Conservation (phyloP, 768 basidiomycete genomes). For the Suillus spraguei region DNA sequence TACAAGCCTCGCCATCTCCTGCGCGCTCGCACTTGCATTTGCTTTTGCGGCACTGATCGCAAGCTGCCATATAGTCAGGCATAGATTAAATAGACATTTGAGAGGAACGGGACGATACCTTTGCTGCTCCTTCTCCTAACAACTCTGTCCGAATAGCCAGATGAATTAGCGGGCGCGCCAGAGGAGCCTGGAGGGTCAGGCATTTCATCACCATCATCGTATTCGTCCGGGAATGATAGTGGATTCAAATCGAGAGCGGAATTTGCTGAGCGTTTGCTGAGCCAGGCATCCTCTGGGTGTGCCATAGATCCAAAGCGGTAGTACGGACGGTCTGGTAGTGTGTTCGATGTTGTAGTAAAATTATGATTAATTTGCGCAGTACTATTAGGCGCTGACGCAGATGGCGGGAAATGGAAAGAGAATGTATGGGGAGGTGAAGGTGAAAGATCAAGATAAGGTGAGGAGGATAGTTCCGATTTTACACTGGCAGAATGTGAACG, state of each 20-base stretch:
- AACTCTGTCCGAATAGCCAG: constrained; percentile 44
- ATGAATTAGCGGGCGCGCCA: constrained; percentile 17
- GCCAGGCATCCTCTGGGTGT: constrained; percentile 27
- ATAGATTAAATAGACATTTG: constrained; percentile 4
- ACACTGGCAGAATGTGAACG: constrained; percentile 20
- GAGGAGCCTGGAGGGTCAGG: constrained; percentile 40
- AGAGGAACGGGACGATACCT: constrained; percentile 40
- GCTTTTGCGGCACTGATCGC: constrained; percentile 87
- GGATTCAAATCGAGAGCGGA: constrained; percentile 28
- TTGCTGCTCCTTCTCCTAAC: constrained; percentile 78
- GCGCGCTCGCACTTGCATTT: constrained; percentile 88
- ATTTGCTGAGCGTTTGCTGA: constrained; percentile 19
- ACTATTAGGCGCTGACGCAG: not conserved
- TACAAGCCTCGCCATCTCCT: constrained; percentile 63
- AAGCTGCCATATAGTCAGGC: constrained; percentile 47
- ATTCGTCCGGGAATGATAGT: constrained; percentile 60
- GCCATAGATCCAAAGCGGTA: constrained; percentile 33
- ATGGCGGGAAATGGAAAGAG: constrained; percentile 25
- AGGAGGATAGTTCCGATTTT: constrained; percentile 32
- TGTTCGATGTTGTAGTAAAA: constrained; percentile 3
- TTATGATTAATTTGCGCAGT: constrained; percentile 1
- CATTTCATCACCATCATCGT: constrained; percentile 61
- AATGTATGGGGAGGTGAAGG: constrained; percentile 25
- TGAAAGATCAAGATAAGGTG: constrained; percentile 24
- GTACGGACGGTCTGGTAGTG: constrained; percentile 9